Base-by-base conservation (phyloP, 2,329 filamentous ascomycete species). In the Phaeosphaeriaceae sp. region DNA sequence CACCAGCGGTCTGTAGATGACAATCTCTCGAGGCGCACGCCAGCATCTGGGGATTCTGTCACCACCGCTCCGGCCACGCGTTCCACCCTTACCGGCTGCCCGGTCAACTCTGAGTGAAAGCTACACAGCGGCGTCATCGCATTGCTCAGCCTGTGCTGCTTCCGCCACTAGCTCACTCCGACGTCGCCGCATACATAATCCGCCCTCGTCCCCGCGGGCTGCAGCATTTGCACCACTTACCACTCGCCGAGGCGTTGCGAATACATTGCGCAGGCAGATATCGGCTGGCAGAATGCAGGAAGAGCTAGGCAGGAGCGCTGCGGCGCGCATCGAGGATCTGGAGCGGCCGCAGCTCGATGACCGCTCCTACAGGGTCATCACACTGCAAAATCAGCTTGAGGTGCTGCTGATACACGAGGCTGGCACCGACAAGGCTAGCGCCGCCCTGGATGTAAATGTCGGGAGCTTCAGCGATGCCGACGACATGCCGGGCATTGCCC, bases 381-480 rank as follows among this genome's bases (percentile, higher is more conserved):
- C 88, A 53, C 84, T 99, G 53, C 82, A 87, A 48, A 99, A 99
- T 78, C 85, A 93, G 76, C 86, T 99, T 17, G 94, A 99, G 82
- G 94, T 89, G 7, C 84, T 99, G 19, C 82, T 99, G 50, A 95
- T 98, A 55, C 94, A 98, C 76, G 95, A 99, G 80, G 87, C 91
- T 1, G 90, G 96, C 62, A 97, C 95, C 7, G 95, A 99, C 83
- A 98, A 98, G 84, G 93, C 95, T 63, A 96, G 93, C 71, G 95
- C 94, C 10, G 91, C 94, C 51, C 88, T 98, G 73, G 95, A 98
- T 76, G 93, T 98, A 74, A 93, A 96, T 77, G 94, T 97, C 36
- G 95, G 95, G 61, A 96, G 92, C 78, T 97, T 97, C 81, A 96
- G 91, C 74, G 95, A 99, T 73, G 88, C 91, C 65, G 87, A 90